phyloP scores from a whole-genome alignment of 495 filamentous ascomycete genomes.

The Platismatia glauca region DNA sequence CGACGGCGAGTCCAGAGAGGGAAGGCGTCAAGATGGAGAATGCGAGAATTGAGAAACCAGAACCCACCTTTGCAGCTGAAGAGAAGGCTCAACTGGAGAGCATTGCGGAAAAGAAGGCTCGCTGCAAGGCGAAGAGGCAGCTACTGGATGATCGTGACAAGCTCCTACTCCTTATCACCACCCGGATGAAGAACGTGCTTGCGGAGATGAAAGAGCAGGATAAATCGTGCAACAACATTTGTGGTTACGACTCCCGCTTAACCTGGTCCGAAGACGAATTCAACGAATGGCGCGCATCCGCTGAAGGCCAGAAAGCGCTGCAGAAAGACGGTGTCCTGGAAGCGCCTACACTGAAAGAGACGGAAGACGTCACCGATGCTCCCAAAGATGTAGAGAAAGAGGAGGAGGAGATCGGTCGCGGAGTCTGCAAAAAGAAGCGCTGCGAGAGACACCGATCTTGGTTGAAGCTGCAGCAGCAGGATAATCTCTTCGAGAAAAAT shows the following conservation, averaged over 20 bases:
- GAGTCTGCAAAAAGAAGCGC: conserved; percentile 45
- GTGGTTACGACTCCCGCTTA: conserved; percentile 55
- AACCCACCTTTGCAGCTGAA: conserved; percentile 38
- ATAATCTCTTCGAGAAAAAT: conserved; percentile 39
- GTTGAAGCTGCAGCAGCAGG: conserved; percentile 44
- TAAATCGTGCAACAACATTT: conserved; percentile 46
- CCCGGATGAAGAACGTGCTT: conserved; percentile 36
- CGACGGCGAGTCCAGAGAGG: conserved; percentile 19
- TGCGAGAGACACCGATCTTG: conserved; percentile 46
- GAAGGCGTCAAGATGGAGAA: conserved; percentile 41
- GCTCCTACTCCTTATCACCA: conserved; percentile 38
- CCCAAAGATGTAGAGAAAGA: conserved; percentile 27
- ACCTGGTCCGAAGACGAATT: conserved; percentile 56
- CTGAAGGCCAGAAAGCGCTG: conserved; percentile 35
- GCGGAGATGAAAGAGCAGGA: conserved; percentile 41
- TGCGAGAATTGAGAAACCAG: conserved; percentile 66
- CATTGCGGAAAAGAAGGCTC: conserved; percentile 33
- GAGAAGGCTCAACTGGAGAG: conserved; percentile 37
- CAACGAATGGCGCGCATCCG: conserved; percentile 42
- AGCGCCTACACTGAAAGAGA: conserved; percentile 7
- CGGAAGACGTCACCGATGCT: not conserved
- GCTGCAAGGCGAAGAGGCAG: conserved; percentile 34
- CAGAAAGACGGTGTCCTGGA: conserved; percentile 35
- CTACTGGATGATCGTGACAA: conserved; percentile 38
- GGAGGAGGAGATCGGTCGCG: conserved; percentile 31